Conservation (phyloP, 2,329 filamentous ascomycete genomes). For the Hypoxylon sp. region DNA sequence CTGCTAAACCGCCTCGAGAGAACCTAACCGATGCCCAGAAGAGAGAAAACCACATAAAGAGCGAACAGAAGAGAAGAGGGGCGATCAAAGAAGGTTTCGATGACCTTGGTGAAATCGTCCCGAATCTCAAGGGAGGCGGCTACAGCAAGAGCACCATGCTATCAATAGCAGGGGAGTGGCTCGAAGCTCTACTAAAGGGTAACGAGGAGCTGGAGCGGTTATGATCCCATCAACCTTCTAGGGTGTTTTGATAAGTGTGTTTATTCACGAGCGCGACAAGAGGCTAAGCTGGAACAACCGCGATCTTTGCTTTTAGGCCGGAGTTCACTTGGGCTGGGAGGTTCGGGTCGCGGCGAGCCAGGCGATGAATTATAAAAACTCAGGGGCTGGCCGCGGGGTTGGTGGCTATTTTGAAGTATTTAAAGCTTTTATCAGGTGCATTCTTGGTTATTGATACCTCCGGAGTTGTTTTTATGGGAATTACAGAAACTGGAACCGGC, state of each 20-base stretch:
- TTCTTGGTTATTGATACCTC: constrained; percentile 45
- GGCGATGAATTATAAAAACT: constrained; percentile 26
- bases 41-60: constrained; percentile 78
- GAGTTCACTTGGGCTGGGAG: constrained; percentile 38
- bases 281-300: constrained; percentile 12
- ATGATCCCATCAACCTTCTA: constrained; percentile 37
- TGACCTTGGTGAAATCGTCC: constrained; percentile 82
- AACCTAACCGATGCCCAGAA: constrained; percentile 93
- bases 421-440: constrained; percentile 30
- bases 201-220: constrained; percentile 74
- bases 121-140: constrained; percentile 79
- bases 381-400: constrained; percentile 16
- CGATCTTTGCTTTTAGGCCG: constrained; percentile 34
- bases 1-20: constrained; percentile 68
- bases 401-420: constrained; percentile 32
- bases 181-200: constrained; percentile 79
- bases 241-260: constrained; percentile 24
- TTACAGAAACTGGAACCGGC: constrained; percentile 38
- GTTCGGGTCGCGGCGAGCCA: constrained; percentile 31
- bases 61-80: constrained; percentile 71
- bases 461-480: constrained; percentile 31
- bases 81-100: constrained; percentile 85
- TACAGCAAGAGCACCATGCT: constrained; percentile 89
- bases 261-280: constrained; percentile 7
- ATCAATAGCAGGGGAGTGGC: constrained; percentile 80